Evolutionary conservation across 1,139 yeast genomes (phyloP), one percentile per base, ranked within the genome.

Genomic region (Geotrichum reessii): DNA sequence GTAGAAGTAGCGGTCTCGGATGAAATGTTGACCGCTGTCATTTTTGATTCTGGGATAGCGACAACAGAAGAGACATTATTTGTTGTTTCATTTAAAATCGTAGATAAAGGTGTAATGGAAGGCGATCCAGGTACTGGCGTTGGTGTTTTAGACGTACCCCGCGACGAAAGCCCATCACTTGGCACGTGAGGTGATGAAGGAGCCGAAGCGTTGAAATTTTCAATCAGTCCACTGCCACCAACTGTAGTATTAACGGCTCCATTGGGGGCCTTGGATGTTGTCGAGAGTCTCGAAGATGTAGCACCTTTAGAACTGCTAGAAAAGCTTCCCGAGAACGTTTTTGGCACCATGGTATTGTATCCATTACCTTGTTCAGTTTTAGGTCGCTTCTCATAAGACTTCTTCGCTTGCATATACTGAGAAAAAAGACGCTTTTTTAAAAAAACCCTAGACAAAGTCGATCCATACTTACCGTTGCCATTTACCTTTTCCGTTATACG

Each of bases 391-490:
- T 47, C 50, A 25, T 50, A 54, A 17, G 57, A 52, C 40, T 59
- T 53, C 49, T 51, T 54, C 2, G 57, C 62, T 50, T 52, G 56
- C 33, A 57, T 27, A 27, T 51, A 60, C 24, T 59, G 55, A 24
- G 46, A 37, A 24, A 55, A 37, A 28, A 53, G 24, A 19, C 52
- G 55, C 33, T 52, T 54, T 28, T 46, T 24, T 17, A 24, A 27
- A n/a, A 9, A 12, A 31, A 7, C 11, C 7, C 44, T 40, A 9
- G 55, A 8, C 44, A 19, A 27, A 12, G 14, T 4, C 42, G 42
- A 6, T 14, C 42, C 42, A 37, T 37, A 37, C 17, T 37, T 37
- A 37, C 17, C 17, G 17, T 8, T 37, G n/a, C 17, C 7, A n/a
- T 1, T 14, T 37, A n/a, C n/a, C 17, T 11, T 25, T 19, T 31